Evolutionary conservation across 23 red algal species (phyloP), one percentile per base, ranked within the genome.

Genomic region (Chondrus crispus): DNA sequence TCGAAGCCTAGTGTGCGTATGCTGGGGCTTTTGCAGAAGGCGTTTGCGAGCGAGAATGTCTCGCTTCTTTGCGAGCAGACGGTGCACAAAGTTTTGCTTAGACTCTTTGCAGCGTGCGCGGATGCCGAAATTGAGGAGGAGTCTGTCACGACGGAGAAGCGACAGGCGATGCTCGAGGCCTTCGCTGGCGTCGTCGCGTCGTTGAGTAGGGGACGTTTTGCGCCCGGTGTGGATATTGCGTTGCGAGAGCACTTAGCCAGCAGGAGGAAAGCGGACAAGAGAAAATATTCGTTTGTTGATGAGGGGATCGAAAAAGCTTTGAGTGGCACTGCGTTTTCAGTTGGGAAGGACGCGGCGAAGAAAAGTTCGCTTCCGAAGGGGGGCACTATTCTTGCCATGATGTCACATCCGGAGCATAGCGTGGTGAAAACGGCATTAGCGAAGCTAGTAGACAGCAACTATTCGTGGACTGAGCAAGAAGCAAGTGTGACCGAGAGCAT

Each of bases 211-310:
- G 88, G 88, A 29, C 37, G 62, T 32, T 68, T 71, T 73, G 74
- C 88, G 35, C 62, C 66, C 14, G 75, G 63, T 29, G 52, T 83
- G 13, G 88, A 92, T 82, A 22, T 13, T 46, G 88, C 54, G 16
- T 49, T 92, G 88, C 51, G 75, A 45, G 30, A 83, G 7, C 88
- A 92, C 82, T 92, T 82, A 38, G 54, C 57, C 18, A 60, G 62
- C n/a, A 68, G 88, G 71, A 80, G 51, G 22, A 48, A 48, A 72
- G 46, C 49, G 28, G 77, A 46, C 47, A 18, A 29, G 36, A 28
- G 48, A 14, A 46, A 64, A 7, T 92, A 92, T 48, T 12, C 5
- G 2, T 24, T 92, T 83, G 88, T 92, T 12, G 76, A 92, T 64
- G 28, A 68, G 13, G 88, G 50, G 3, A n/a, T 92, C 2, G 43